Evolutionary conservation across 345 rosid species (phyloP).

Genomic region (Hibiscus mutabilis): DNA sequence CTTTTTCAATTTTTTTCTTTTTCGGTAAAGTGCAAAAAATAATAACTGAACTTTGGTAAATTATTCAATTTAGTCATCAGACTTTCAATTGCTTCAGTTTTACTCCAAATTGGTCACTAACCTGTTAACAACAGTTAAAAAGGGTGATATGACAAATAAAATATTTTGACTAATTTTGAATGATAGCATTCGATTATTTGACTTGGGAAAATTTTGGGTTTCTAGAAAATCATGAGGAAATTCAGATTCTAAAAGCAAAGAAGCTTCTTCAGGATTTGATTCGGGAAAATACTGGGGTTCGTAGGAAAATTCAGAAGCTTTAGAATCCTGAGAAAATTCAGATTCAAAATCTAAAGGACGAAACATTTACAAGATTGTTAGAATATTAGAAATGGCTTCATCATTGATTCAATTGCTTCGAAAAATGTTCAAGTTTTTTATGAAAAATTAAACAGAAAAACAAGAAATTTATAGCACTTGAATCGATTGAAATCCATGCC

Average conservation of each 20-base stretch:
- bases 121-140: too few relatives aligned
- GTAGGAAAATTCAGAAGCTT: neutral
- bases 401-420: neutral
- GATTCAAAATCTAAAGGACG: neutral
- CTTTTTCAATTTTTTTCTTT: too few relatives aligned
- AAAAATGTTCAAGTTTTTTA: neutral
- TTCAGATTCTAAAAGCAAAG: neutral
- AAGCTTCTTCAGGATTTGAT: neutral
- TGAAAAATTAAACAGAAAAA: neutral
- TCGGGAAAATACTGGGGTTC: neutral
- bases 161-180: too few relatives aligned
- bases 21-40: too few relatives aligned
- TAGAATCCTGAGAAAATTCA: neutral
- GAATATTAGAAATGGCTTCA: neutral
- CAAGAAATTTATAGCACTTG: neutral
- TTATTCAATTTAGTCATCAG: too few relatives aligned
- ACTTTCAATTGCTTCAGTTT: too few relatives aligned
- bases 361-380: too few relatives aligned
- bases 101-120: too few relatives aligned
- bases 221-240: neutral
- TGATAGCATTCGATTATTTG: neutral
- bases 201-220: neutral
- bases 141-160: too few relatives aligned
- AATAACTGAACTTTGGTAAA: too few relatives aligned
- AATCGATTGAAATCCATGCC: neutral